Conservation (phyloP, 164 flowering plant genomes). For the Warburgia ugandensis region DNA sequence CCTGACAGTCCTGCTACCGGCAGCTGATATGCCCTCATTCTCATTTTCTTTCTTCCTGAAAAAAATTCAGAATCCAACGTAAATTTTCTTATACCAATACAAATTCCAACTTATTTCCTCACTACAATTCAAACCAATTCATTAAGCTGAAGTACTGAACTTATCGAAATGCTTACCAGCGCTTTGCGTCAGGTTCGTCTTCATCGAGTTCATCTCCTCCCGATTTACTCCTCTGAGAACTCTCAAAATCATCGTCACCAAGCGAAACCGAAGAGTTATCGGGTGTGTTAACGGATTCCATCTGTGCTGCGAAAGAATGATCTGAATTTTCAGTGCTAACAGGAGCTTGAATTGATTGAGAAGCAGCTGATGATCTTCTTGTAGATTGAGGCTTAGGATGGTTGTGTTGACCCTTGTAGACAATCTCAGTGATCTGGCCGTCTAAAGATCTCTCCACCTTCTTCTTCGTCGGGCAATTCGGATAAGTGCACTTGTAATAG, state of each 20-base stretch:
- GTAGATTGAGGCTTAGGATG: constrained; percentile 78
- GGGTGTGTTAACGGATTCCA: constrained; percentile 40
- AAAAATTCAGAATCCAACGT: neutral
- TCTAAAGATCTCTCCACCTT: constrained; percentile 69
- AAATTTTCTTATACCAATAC: too few species aligned
- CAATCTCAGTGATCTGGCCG: constrained; percentile 80
- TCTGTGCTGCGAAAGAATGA: constrained; percentile 20
- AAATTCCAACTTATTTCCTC: too few species aligned
- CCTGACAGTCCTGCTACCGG: constrained; percentile 64
- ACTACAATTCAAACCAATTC: too few species aligned
- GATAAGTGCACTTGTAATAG: constrained; percentile 77
- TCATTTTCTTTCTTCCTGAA: constrained; percentile 77
- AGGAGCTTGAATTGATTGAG: constrained; percentile 26
- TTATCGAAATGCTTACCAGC: constrained; percentile 39
- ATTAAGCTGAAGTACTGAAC: neutral
- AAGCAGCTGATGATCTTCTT: constrained; percentile 31
- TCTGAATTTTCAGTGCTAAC: constrained; percentile 19
- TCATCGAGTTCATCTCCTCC: constrained; percentile 57
- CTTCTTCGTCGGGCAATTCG: constrained; percentile 74
- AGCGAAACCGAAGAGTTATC: constrained; percentile 66
- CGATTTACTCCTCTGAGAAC: constrained; percentile 45
- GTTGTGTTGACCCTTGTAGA: constrained; percentile 76
- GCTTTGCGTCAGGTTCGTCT: constrained; percentile 66
- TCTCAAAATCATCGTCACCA: constrained; percentile 59
- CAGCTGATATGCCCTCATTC: constrained; percentile 40